These are phyloP conservation scores for Suillus alpinus DNA, from an alignment of 768 basidiomycete species.

Conservation along the genomic window DNA sequence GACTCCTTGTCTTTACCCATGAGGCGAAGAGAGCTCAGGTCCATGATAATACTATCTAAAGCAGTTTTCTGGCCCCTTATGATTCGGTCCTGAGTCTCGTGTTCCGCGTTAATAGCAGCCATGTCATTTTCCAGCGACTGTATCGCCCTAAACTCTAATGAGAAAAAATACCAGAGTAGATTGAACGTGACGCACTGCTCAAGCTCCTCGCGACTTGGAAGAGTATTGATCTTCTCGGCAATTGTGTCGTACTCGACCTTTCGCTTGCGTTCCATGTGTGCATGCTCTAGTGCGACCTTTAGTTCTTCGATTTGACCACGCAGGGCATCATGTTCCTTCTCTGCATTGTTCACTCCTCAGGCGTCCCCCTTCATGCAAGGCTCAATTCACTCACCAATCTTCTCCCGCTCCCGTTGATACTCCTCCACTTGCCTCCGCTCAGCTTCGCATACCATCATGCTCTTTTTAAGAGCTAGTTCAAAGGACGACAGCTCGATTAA, in stretches of 20 bases:
- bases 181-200: conserved; percentile 55
- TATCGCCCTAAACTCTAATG: conserved; percentile 50
- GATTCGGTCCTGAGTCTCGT: conserved; percentile 66
- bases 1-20: conserved; percentile 67
- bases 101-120: conserved; percentile 67
- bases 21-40: conserved; percentile 59
- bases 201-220: conserved; percentile 75
- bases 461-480: conserved; percentile 73
- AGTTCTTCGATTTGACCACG: conserved; percentile 73
- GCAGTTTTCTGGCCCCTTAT: conserved; percentile 69
- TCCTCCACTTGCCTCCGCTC: conserved; percentile 84
- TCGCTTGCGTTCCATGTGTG: conserved; percentile 67
- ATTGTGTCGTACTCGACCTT: conserved; percentile 88
- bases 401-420: conserved; percentile 68
- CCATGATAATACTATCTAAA: conserved; percentile 60
- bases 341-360: conserved; percentile 32
- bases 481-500: conserved; percentile 76
- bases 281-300: conserved; percentile 73
- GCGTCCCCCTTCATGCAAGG: background rate
- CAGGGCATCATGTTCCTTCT: conserved; percentile 66
- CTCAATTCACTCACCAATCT: conserved; percentile 57
- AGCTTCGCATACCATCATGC: conserved; percentile 79
- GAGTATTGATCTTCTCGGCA: conserved; percentile 76
- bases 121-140: conserved; percentile 73
- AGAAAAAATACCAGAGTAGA: background rate